These are phyloP conservation scores for Wickerhamomyces sp. DNA, from an alignment of 1,139 yeast species.

Conservation along the genomic window DNA sequence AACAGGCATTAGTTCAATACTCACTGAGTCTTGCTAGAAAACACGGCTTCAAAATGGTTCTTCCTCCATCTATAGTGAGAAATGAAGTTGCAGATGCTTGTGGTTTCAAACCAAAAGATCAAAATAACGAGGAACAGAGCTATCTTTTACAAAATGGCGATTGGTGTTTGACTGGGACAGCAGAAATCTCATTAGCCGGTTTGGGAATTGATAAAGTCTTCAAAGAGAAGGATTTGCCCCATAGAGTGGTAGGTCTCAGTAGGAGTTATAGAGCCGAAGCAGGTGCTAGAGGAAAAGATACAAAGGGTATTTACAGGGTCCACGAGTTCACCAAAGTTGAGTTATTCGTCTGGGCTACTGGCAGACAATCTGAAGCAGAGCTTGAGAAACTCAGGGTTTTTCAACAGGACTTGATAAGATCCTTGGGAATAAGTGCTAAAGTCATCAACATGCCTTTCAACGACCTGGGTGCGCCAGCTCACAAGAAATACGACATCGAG, in stretches of 20 bases:
- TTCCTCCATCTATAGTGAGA: slow-evolving; percentile 85
- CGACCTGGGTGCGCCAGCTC: slow-evolving; percentile 93
- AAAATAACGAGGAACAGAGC: slow-evolving; percentile 80
- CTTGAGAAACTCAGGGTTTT: slow-evolving; percentile 58
- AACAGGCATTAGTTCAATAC: slow-evolving; percentile 83
- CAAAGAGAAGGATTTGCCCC: slow-evolving; percentile 38
- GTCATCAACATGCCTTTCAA: slow-evolving; percentile 85
- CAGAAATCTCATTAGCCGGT: slow-evolving; percentile 93
- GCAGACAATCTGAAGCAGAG: slow-evolving; percentile 40
- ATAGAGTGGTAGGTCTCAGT: slow-evolving; percentile 72
- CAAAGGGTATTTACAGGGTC: slow-evolving; percentile 88
- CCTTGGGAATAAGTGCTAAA: slow-evolving; percentile 74
- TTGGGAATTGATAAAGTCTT: slow-evolving; percentile 42
- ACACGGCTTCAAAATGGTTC: slow-evolving; percentile 62
- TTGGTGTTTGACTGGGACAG: slow-evolving; percentile 84
- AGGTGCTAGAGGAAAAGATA: slow-evolving; percentile 91
- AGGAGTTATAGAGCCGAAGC: slow-evolving; percentile 95
- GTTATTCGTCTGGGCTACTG: slow-evolving; percentile 70
- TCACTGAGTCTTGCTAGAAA: slow-evolving; percentile 62
- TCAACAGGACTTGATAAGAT: slow-evolving; percentile 59
- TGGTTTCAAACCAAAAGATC: slow-evolving; percentile 93
- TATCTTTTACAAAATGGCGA: slow-evolving; percentile 53
- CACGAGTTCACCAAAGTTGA: slow-evolving; percentile 99
- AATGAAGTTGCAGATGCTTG: slow-evolving; percentile 79
- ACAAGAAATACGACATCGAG: slow-evolving; percentile 87